Evolutionary conservation across 2,329 filamentous ascomycete genomes (phyloP).

Genomic region (Fusarium tanahbumbuense): DNA sequence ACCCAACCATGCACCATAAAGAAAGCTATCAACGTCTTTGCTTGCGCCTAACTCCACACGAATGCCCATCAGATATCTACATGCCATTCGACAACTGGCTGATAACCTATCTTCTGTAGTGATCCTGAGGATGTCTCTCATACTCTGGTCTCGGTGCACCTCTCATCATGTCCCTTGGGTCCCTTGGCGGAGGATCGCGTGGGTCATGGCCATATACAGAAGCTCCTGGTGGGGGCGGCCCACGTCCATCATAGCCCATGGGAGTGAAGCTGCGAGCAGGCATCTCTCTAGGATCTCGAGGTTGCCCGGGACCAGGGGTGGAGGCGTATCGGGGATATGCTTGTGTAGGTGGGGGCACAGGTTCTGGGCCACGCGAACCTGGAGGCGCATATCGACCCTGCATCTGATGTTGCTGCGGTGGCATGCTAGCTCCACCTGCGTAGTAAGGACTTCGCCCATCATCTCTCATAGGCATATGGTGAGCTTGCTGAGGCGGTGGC

Average conservation of each 20-base stretch:
- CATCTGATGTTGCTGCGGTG: constrained; percentile 50
- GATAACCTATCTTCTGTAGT: constrained; percentile 56
- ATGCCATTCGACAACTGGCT: background rate
- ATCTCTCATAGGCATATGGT: constrained; percentile 53
- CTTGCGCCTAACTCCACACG: constrained; percentile 13
- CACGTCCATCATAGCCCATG: constrained; percentile 56
- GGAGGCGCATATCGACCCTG: constrained; percentile 54
- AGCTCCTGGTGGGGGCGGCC: constrained; percentile 53
- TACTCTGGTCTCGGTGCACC: constrained; percentile 60
- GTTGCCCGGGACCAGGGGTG: constrained; percentile 56
- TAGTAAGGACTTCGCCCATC: constrained; percentile 54
- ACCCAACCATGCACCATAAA: background rate
- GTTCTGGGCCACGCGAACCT: constrained; percentile 56
- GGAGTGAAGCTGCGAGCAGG: constrained; percentile 61
- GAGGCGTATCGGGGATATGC: constrained; percentile 59
- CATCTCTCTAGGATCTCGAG: constrained; percentile 57
- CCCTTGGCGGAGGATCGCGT: constrained; percentile 46
- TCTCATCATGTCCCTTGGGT: constrained; percentile 54
- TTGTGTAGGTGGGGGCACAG: constrained; percentile 54
- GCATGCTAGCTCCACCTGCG: constrained; percentile 41
- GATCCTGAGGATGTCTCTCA: constrained; percentile 56
- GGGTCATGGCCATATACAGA: constrained; percentile 48
- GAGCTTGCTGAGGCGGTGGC: constrained; percentile 50
- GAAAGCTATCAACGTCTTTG: background rate
- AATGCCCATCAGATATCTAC: background rate